These are phyloP conservation scores for Phaeotremella fagi DNA, from an alignment of 768 basidiomycete genomes.

Conservation along the genomic window DNA sequence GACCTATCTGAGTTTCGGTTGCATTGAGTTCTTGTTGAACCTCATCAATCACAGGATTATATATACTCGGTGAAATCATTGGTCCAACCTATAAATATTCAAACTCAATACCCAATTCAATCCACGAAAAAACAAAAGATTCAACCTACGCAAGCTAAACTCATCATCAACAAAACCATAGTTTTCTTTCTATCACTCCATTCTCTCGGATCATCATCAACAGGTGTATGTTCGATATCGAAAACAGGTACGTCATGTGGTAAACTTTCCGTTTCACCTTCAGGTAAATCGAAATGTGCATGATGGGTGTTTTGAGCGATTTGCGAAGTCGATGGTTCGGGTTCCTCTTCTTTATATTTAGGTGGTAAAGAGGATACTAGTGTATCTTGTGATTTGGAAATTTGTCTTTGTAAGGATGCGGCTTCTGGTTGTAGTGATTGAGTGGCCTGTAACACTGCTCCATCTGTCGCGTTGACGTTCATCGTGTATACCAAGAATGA, in stretches of 20 bases:
- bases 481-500: neutral
- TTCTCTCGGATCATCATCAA: slow-evolving; percentile 49
- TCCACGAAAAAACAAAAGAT: neutral
- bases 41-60: slow-evolving; percentile 49
- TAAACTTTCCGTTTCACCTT: slow-evolving; percentile 2
- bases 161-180: slow-evolving; percentile 29
- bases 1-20: slow-evolving; percentile 42
- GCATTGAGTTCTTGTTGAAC: slow-evolving; percentile 41
- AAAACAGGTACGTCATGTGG: slow-evolving; percentile 14
- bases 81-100: slow-evolving; percentile 37
- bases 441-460: neutral
- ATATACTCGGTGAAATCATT: slow-evolving; percentile 45
- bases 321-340: neutral
- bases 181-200: slow-evolving; percentile 47
- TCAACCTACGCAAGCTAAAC: slow-evolving; percentile 27
- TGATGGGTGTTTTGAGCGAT: slow-evolving; percentile 8
- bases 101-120: neutral
- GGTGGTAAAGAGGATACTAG: neutral
- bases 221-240: slow-evolving; percentile 50
- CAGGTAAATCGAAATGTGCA: slow-evolving; percentile 25
- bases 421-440: neutral
- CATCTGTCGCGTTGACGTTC: neutral
- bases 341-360: neutral
- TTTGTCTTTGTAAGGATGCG: neutral
- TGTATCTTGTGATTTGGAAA: neutral